Percentiles rank a stretch among this genome's conserved stretches.
These are phyloP conservation scores for Aristolochia contorta DNA, from an alignment of 164 flowering plant species.

Conservation along the genomic window DNA sequence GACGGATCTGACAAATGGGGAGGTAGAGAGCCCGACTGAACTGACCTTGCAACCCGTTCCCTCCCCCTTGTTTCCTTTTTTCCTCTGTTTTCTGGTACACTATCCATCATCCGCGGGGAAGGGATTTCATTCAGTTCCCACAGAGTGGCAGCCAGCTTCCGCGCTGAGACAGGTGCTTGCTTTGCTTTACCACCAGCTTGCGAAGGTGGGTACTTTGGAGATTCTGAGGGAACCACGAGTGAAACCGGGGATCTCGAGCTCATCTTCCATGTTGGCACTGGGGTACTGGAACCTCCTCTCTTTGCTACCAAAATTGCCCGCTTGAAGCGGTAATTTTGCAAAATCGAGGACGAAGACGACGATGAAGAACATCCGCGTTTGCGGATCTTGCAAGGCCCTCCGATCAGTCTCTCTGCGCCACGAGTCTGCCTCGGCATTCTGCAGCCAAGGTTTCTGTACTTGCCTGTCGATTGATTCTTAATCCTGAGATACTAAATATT, in stretches of 20 bases:
- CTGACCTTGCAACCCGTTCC: conserved; percentile 30
- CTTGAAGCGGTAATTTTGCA: conserved; percentile 62
- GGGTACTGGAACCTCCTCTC: conserved; percentile 64
- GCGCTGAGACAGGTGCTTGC: conserved; percentile 61
- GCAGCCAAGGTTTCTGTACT: background rate
- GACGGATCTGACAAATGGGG: conserved; percentile 95
- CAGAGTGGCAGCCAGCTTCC: conserved; percentile 90
- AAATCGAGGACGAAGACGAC: conserved; percentile 59
- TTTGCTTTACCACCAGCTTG: conserved; percentile 22
- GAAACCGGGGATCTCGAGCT: conserved; percentile 39
- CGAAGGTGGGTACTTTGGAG: conserved; percentile 32
- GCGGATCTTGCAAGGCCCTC: conserved; percentile 49
- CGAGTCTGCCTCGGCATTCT: conserved; percentile 49
- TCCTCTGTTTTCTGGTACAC: conserved; percentile 21
- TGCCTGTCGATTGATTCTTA: background rate
- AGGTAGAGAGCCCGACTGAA: conserved; percentile 50
- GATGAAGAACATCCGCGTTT: conserved; percentile 76
- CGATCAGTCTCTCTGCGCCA: conserved; percentile 29
- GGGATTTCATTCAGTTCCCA: conserved; percentile 95
- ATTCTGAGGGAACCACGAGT: conserved; percentile 20
- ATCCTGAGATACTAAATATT: too few relatives aligned
- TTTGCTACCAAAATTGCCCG: conserved; percentile 59
- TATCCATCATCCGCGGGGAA: conserved; percentile 32
- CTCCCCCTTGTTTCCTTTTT: conserved; percentile 29
- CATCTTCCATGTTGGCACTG: conserved; percentile 67